These are phyloP conservation scores for Agrostemma githago DNA, from an alignment of 148 eudicot species.

Conservation along the genomic window DNA sequence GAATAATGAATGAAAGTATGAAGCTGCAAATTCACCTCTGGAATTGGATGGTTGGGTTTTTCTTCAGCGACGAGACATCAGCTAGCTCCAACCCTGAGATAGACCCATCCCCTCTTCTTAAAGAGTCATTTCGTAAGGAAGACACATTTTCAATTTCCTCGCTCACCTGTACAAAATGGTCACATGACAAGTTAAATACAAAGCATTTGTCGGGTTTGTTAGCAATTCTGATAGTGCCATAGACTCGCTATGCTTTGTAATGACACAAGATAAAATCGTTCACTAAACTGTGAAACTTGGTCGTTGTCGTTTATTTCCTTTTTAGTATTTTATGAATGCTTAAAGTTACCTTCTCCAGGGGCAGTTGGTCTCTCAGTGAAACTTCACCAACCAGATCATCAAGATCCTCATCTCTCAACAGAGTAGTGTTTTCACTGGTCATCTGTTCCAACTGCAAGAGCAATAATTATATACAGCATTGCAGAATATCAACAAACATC, in stretches of 20 bases:
- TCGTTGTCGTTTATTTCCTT: no score
- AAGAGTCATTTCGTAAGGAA: slow-evolving; percentile 46
- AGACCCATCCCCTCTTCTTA: slow-evolving; percentile 71
- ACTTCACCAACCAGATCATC: slow-evolving; percentile 38
- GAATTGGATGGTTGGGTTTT: slow-evolving; percentile 54
- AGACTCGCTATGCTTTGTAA: not conserved
- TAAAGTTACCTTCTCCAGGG: slow-evolving; percentile 56
- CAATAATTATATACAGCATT: not conserved
- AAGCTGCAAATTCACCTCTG: slow-evolving; percentile 52
- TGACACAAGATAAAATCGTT: not conserved
- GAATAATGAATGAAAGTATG: not conserved
- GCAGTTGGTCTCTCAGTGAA: slow-evolving; percentile 51
- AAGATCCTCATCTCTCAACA: slow-evolving; percentile 29
- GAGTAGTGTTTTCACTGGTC: slow-evolving; percentile 62
- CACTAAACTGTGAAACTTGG: not conserved
- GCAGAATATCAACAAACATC: not conserved
- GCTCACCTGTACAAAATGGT: slow-evolving; percentile 43
- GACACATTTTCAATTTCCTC: slow-evolving; percentile 70
- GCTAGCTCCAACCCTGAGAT: slow-evolving; percentile 93
- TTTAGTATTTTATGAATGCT: no score
- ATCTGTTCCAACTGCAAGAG: slow-evolving; percentile 73
- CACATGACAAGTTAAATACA: not conserved
- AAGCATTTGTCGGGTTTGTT: not conserved
- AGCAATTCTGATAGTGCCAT: not conserved
- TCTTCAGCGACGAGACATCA: slow-evolving; percentile 72